Percentiles rank a stretch among this genome's conserved stretches.
phyloP scores from a whole-genome alignment of 140 eudicot species.

The Cichorium intybus region DNA sequence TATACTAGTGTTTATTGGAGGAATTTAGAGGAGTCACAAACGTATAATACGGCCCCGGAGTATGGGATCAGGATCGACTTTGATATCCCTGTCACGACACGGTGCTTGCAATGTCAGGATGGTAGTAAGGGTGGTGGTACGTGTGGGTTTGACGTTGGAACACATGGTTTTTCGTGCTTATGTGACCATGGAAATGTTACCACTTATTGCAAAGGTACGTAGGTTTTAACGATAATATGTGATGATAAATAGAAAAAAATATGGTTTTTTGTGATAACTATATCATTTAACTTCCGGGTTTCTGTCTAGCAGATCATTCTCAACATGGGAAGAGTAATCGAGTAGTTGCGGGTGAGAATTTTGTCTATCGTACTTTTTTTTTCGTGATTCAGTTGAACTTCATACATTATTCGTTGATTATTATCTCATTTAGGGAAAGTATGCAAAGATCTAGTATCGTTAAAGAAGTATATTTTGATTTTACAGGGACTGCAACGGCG shows the following conservation, averaged over 20 bases:
- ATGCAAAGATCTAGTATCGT: not conserved
- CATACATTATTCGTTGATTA: no score
- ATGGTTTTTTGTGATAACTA: not conserved
- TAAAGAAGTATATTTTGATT: not conserved
- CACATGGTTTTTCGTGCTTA: conserved; percentile 66
- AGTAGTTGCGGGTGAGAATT: not conserved
- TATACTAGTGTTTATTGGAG: conserved; percentile 91
- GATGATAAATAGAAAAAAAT: not conserved
- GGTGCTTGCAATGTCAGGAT: conserved; percentile 81
- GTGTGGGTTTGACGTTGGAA: conserved; percentile 72
- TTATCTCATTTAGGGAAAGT: not conserved
- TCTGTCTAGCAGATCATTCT: conserved; percentile 39
- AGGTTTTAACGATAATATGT: no score
- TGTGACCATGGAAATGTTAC: conserved; percentile 79
- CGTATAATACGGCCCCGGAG: conserved; percentile 68
- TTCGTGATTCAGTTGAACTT: not conserved
- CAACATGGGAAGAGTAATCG: conserved; percentile 40
- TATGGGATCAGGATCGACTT: conserved; percentile 85
- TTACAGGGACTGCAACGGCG: conserved; percentile 68
- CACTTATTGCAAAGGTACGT: conserved; percentile 78
- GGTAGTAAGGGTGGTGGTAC: conserved; percentile 73
- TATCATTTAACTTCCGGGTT: not conserved
- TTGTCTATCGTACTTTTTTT: not conserved
- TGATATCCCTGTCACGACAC: conserved; percentile 76
- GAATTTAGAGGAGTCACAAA: conserved; percentile 58